phyloP scores from a whole-genome alignment of 2,329 filamentous ascomycete species.

The Alternaria rosae region DNA sequence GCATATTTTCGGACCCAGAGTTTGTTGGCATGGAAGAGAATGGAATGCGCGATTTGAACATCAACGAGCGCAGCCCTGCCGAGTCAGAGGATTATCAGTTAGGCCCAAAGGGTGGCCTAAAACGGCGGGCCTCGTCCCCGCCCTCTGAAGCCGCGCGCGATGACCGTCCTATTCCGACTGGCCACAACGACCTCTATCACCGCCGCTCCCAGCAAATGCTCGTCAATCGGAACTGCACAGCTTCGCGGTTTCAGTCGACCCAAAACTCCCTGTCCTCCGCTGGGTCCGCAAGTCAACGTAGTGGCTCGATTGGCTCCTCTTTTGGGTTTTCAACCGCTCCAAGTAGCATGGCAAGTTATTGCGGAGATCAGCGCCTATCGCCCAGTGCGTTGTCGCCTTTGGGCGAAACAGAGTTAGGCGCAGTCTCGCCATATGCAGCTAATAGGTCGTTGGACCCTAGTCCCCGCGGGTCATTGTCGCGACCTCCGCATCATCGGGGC shows the following conservation, averaged over 20 bases:
- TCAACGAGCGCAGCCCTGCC: slow-evolving; percentile 61
- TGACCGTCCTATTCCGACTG: slow-evolving; percentile 54
- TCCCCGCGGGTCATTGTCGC: slow-evolving; percentile 50
- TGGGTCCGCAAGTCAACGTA: slow-evolving; percentile 67
- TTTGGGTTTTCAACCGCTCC: slow-evolving; percentile 63
- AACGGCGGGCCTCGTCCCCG: slow-evolving; percentile 70
- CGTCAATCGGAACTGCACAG: slow-evolving; percentile 62
- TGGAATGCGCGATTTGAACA: slow-evolving; percentile 59
- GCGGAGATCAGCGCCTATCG: slow-evolving; percentile 67
- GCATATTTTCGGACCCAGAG: slow-evolving; percentile 59
- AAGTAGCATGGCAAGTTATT: slow-evolving; percentile 71
- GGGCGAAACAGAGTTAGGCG: slow-evolving; percentile 61
- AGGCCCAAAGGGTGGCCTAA: slow-evolving; percentile 62
- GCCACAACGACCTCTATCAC: slow-evolving; percentile 60
- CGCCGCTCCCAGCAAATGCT: slow-evolving; percentile 64
- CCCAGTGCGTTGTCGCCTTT: slow-evolving; percentile 66
- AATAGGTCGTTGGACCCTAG: slow-evolving; percentile 55
- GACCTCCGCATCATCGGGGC: slow-evolving; percentile 51
- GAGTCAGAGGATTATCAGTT: slow-evolving; percentile 54
- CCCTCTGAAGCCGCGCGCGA: slow-evolving; percentile 63
- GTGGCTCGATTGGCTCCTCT: slow-evolving; percentile 69
- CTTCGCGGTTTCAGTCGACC: slow-evolving; percentile 62
- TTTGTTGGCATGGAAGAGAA: slow-evolving; percentile 61
- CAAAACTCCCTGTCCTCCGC: slow-evolving; percentile 69
- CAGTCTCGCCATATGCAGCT: slow-evolving; percentile 63